phyloP scores from a whole-genome alignment of 495 filamentous ascomycete genomes.

The Cercophora scortea region DNA sequence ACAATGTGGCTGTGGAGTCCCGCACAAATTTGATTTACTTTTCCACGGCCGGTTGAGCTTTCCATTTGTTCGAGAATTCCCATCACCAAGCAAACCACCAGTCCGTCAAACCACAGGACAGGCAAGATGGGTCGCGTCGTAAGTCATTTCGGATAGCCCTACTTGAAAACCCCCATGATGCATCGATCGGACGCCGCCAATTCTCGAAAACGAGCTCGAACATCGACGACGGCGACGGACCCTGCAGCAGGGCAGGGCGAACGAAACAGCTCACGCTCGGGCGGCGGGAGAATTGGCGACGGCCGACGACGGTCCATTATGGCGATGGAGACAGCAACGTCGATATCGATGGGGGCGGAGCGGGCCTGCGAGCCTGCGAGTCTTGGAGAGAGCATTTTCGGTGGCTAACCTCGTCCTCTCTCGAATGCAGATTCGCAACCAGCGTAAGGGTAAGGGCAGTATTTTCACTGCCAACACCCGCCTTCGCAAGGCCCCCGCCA shows the following conservation, averaged over 20 bases:
- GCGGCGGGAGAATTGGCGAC: not conserved
- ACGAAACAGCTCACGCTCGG: no score
- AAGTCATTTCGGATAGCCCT: conserved; percentile 23
- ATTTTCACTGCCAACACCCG: conserved; percentile 90
- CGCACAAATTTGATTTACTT: no score
- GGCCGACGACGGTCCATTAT: conserved; percentile 3
- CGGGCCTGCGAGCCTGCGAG: no score
- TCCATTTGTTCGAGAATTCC: not conserved
- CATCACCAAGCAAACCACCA: conserved; percentile 18
- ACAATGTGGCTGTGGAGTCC: no score
- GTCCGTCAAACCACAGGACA: not conserved
- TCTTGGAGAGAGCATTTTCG: no score
- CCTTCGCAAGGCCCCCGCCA: conserved; percentile 74
- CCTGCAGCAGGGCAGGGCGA: no score
- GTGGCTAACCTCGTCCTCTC: conserved; percentile 23
- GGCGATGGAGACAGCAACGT: not conserved
- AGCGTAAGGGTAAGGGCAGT: conserved; percentile 95
- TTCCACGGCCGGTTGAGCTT: no score
- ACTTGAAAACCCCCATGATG: conserved; percentile 3
- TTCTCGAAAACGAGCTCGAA: not conserved
- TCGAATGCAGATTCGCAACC: conserved; percentile 68
- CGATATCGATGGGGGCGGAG: not conserved
- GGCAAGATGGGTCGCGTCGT: conserved; percentile 47
- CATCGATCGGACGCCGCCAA: conserved; percentile 4
- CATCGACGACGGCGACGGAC: no score